Evolutionary conservation across 208 protist species (phyloP), one percentile per base, ranked within the genome.

Genomic region (Leishmania braziliensis): DNA sequence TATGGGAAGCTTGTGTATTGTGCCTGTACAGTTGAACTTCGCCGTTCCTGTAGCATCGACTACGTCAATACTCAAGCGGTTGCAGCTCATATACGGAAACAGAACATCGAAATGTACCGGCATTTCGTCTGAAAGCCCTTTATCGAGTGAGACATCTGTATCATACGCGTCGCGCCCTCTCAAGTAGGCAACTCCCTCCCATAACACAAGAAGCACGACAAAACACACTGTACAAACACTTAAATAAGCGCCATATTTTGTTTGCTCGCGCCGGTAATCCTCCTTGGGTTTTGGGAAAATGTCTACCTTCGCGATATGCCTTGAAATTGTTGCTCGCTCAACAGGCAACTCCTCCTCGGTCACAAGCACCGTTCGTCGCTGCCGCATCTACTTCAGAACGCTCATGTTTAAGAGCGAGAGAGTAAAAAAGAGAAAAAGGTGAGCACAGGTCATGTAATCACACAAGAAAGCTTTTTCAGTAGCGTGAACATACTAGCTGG

Each of bases 41-140:
- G 68, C 77, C 43, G 82, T 86, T 18, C 89, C 93, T 39, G 83
- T 87, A 10, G 84, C 87, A 78, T 98, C 95, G 36, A 95, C 73
- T 16, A 93, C 78, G 80, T 96, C 92, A 6, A 98, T 63, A 53
- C 85, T 95, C n/a, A 97, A 78, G 26, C 86, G 82, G 77, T 96
- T 77, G 75, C 95, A 98, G 2, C 65, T 69, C 9, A 94, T 81
- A 29, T 70, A 73, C 1, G 92, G 92, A 72, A 98, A 97, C 39
- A 85, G 86, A 29, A 98, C 89, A 69, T 98, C 92, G 29, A 98
- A 84, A 72, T 98, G 87, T 16, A 98, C 84, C 2, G 73, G 68
- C 79, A 97, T 89, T 70, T 92, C 82, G 20, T 87, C 84, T 23
- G 83, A 77, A 60, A 82, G 53, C 29, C 70, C 82, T 18, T 81